phyloP scores from a whole-genome alignment of 2,329 filamentous ascomycete species.

The Exserohilum turcica region DNA sequence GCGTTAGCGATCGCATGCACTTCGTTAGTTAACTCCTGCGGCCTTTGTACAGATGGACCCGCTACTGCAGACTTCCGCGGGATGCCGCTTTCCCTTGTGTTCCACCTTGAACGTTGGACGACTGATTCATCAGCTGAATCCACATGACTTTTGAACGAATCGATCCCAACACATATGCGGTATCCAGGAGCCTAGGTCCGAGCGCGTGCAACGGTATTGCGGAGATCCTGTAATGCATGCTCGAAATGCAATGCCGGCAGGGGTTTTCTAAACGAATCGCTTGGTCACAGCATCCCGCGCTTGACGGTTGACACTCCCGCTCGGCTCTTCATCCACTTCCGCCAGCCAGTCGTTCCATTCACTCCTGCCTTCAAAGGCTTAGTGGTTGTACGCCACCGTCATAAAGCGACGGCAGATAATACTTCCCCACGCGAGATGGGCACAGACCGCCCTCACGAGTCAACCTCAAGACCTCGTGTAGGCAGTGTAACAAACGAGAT shows the following conservation, averaged over 20 bases:
- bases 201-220: background rate
- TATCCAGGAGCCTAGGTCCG: background rate
- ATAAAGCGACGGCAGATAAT: background rate
- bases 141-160: background rate
- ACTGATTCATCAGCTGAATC: background rate
- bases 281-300: background rate
- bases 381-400: background rate
- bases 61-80: background rate
- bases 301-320: background rate
- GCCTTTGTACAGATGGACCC: background rate
- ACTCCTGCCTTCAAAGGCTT: background rate
- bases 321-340: background rate
- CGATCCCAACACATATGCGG: background rate
- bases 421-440: background rate
- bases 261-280: background rate
- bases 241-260: background rate
- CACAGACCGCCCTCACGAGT: background rate
- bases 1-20: background rate
- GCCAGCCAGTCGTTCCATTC: background rate
- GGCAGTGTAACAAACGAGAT: background rate
- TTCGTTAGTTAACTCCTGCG: background rate
- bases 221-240: conserved; percentile 4
- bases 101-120: background rate
- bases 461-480: background rate
- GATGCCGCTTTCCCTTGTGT: conserved; percentile 1